These are phyloP conservation scores for Dittrichia graveolens DNA, from an alignment of 129 eudicot genomes.

Conservation along the genomic window DNA sequence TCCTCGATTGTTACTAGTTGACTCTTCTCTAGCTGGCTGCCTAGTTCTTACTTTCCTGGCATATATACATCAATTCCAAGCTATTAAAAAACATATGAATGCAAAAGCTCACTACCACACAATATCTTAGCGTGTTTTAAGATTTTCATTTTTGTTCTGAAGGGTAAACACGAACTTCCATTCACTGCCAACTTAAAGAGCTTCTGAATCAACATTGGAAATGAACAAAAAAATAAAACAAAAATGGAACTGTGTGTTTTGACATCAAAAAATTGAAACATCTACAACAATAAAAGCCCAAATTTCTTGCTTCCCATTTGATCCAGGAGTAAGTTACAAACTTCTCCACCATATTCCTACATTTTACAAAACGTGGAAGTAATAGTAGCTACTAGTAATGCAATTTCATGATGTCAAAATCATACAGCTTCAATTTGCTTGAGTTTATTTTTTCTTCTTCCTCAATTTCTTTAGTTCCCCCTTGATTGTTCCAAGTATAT, in stretches of 20 bases:
- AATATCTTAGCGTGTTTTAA: too few species aligned
- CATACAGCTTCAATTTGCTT: conserved; percentile 14
- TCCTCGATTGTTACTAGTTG: conserved; percentile 49
- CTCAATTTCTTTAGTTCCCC: not conserved
- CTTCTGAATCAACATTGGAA: not conserved
- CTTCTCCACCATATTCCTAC: not conserved
- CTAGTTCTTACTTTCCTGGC: conserved; percentile 58
- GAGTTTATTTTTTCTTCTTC: too few species aligned
- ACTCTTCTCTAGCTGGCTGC: conserved; percentile 45
- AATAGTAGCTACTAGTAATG: conserved; percentile 5
- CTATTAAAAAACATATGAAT: too few species aligned
- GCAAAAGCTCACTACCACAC: too few species aligned
- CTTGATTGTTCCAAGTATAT: not conserved
- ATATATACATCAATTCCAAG: conserved; percentile 23
- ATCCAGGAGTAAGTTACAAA: not conserved
- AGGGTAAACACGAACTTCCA: too few species aligned
- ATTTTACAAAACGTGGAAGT: too few species aligned
- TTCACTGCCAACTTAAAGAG: too few species aligned
- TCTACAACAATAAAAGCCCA: too few species aligned
- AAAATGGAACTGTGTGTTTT: too few species aligned
- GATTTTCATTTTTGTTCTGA: too few species aligned
- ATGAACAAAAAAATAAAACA: not conserved
- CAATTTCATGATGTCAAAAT: conserved; percentile 5
- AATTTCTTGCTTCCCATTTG: too few species aligned
- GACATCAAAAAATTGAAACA: too few species aligned